Conservation (phyloP, 2,329 filamentous ascomycete genomes). For the Sphaerulina populicola region DNA sequence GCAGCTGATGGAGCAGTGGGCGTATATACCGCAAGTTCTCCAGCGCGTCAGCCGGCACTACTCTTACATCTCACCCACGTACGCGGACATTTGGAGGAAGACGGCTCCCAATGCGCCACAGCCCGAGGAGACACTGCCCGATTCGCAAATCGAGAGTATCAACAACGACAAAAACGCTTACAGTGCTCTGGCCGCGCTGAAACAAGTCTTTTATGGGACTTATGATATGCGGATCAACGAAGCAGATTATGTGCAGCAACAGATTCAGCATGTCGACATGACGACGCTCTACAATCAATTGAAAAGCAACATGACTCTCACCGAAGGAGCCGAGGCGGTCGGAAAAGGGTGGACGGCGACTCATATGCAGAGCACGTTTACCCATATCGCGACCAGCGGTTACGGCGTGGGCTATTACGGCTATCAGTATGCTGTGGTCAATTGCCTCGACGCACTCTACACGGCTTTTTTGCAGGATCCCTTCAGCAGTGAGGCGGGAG, state of each 20-base stretch:
- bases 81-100: background rate
- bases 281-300: background rate
- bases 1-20: slow-evolving; percentile 8
- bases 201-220: background rate
- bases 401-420: slow-evolving; percentile 1
- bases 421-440: slow-evolving; percentile 53
- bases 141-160: background rate
- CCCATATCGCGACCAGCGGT: background rate
- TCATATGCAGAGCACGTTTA: background rate
- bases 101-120: background rate
- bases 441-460: slow-evolving; percentile 76
- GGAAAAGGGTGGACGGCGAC: background rate
- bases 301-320: background rate
- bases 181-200: background rate
- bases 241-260: background rate
- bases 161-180: background rate
- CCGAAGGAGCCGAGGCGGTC: background rate
- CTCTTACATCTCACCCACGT: slow-evolving; percentile 2
- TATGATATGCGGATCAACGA: background rate
- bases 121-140: background rate
- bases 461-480: slow-evolving; percentile 65
- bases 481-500: slow-evolving; percentile 62
- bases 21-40: background rate
- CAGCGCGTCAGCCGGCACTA: slow-evolving; percentile 6
- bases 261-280: background rate